Base-by-base conservation (phyloP, 2,329 filamentous ascomycete genomes). In the Pseudogymnoascus sp. region DNA sequence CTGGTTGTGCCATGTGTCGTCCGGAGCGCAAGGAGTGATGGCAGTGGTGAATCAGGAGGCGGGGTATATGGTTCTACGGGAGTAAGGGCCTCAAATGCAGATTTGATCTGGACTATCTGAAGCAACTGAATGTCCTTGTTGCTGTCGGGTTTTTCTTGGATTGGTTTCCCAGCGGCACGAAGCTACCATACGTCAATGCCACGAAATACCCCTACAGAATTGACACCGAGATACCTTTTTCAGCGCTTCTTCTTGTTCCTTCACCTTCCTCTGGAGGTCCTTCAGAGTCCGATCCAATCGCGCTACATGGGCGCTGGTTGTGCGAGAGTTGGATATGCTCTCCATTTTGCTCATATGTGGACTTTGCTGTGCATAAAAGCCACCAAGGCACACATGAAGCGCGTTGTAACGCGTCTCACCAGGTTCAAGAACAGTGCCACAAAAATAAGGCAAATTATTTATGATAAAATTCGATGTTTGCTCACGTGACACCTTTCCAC, bases 21-120 rank as follows among this genome's bases (percentile, higher is more conserved):
- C 61, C 88, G 85, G 62, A 91, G 75, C 5, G 90, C 89, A 41
- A 95, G 73, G 4, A 96, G 78, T 6, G 87, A 84, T 3, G 90
- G 89, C 6, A 95, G 75, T 5, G 87, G 79, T 19, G 90, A 93
- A 60, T 82, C 84, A 8, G 84, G 77, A 24, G 81, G 79, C 2
- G 90, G 90, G 22, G 93, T 77, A 68, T 85, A 85, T 7, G 88
- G 87, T 61, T 86, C 81, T 12, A 82, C 79, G 46, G 82, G 77
- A 11, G 84, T 81, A 56, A 91, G 77, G 14, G 82, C 80, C 61
- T 85, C 81, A 69, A 92, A 91, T 2, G 89, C 89, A 60, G 79
- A 76, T 68, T 84, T 86, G 70, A 92, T 77, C 38, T 77, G 72
- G 61, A 75, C 76, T 31, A 83, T 74, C 75, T 86, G 76, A n/a